Percentiles rank a stretch among this genome's conserved stretches.
These are phyloP conservation scores for Tubosaeta sp. DNA, from an alignment of 768 basidiomycete species.

Conservation along the genomic window DNA sequence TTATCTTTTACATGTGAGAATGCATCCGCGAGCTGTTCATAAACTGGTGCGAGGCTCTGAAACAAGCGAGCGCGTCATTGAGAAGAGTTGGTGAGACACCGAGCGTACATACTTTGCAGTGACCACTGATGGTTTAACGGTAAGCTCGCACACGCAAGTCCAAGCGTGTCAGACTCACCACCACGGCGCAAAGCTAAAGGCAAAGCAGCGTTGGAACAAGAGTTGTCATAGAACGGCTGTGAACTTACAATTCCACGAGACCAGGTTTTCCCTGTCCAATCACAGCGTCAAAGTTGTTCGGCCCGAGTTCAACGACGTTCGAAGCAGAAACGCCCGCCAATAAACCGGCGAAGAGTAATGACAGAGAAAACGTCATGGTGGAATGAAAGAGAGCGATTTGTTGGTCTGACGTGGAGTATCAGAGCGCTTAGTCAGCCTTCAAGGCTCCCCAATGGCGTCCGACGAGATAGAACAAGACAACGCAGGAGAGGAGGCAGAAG, in stretches of 20 bases:
- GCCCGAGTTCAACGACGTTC: conserved; percentile 77
- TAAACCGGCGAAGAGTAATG: conserved; percentile 53
- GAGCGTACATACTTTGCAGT: conserved; percentile 67
- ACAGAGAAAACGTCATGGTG: conserved; percentile 56
- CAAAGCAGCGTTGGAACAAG: not conserved
- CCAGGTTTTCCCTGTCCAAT: conserved; percentile 80
- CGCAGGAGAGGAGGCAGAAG: conserved; percentile 45
- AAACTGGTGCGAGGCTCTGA: conserved; percentile 82
- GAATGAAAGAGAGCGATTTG: conserved; percentile 17
- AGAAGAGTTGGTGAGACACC: not conserved
- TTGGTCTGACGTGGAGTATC: conserved; percentile 28
- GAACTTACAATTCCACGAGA: conserved; percentile 84
- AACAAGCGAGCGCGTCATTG: not conserved
- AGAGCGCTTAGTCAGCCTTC: conserved; percentile 22
- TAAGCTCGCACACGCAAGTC: not conserved
- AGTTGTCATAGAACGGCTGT: not conserved
- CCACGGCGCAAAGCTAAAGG: conserved; percentile 77
- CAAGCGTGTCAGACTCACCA: conserved; percentile 48
- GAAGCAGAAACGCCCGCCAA: conserved; percentile 60
- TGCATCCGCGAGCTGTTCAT: conserved; percentile 88
- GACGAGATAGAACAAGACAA: conserved; percentile 28
- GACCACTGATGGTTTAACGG: conserved; percentile 48
- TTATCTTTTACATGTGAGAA: conserved; percentile 75
- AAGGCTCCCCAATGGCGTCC: conserved; percentile 17
- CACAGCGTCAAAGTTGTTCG: conserved; percentile 69